Conservation (phyloP, 305 asterid species). For the Fraxinus angustifolia region DNA sequence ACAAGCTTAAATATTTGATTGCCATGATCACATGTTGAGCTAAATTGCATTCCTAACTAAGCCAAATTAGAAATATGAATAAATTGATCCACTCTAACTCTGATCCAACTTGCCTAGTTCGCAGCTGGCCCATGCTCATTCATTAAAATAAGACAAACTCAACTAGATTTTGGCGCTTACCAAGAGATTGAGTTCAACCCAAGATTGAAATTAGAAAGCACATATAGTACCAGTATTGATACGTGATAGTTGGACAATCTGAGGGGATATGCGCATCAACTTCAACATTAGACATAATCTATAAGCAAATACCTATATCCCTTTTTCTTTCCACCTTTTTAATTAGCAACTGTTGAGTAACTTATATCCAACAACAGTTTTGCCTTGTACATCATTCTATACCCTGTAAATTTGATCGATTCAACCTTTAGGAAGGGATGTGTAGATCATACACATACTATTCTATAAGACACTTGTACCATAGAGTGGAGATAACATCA, state of each 20-base stretch:
- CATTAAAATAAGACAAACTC: background rate
- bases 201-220: background rate
- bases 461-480: background rate
- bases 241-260: background rate
- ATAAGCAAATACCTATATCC: background rate
- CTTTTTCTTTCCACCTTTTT: background rate
- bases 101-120: background rate
- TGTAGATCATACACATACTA: background rate
- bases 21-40: background rate
- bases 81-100: background rate
- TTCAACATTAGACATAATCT: background rate
- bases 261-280: background rate
- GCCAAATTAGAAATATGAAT: background rate
- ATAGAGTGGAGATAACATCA: background rate
- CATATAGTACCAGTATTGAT: background rate
- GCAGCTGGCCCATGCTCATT: background rate
- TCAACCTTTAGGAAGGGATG: background rate
- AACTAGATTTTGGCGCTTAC: background rate
- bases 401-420: background rate
- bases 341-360: background rate
- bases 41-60: background rate
- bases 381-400: background rate
- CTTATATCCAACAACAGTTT: background rate
- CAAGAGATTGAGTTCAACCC: background rate
- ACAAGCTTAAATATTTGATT: background rate